A percentile compares a stretch with the other conserved stretches of the same genome.
phyloP scores from a whole-genome alignment of 1,284 basidiomycete species.

The Peniophora sp. region DNA sequence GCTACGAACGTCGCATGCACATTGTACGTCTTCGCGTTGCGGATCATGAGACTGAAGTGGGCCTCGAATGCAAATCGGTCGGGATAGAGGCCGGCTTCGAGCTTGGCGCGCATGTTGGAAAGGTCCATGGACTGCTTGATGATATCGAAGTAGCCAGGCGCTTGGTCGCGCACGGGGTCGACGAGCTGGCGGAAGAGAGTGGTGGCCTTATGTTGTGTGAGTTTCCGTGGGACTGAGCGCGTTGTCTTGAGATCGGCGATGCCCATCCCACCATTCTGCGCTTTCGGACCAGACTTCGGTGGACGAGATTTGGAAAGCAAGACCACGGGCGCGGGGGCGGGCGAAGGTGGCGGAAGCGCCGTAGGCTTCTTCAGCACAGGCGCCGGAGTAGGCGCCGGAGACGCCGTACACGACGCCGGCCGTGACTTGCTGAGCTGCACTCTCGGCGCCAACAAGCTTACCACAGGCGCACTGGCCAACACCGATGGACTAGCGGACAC shows the following conservation, averaged over 20 bases:
- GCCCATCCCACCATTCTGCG: slow-evolving; percentile 78
- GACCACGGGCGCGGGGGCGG: slow-evolving; percentile 18
- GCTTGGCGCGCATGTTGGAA: slow-evolving; percentile 80
- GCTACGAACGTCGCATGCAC: slow-evolving; percentile 64
- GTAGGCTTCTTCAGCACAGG: neutral
- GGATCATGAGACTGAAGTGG: slow-evolving; percentile 86
- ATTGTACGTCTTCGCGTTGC: slow-evolving; percentile 89
- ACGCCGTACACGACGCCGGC: too few species aligned
- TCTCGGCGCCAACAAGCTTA: slow-evolving; percentile 17
- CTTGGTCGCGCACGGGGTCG: slow-evolving; percentile 80
- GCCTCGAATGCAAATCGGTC: slow-evolving; percentile 78
- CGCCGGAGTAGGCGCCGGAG: slow-evolving; percentile 11
- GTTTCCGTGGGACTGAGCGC: slow-evolving; percentile 76
- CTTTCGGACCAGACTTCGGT: slow-evolving; percentile 50
- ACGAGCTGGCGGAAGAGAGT: slow-evolving; percentile 81
- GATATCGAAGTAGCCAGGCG: slow-evolving; percentile 85
- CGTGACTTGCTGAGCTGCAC: slow-evolving; percentile 3
- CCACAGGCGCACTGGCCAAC: slow-evolving; percentile 9
- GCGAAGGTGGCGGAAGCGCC: slow-evolving; percentile 2
- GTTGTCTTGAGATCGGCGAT: slow-evolving; percentile 76
- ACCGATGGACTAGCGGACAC: slow-evolving; percentile 21
- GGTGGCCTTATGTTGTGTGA: slow-evolving; percentile 66
- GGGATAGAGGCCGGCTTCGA: slow-evolving; percentile 83
- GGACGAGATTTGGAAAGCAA: slow-evolving; percentile 19
- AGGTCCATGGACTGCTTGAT: slow-evolving; percentile 96